These are phyloP conservation scores for Leccinum cinnamomeum DNA, from an alignment of 1,284 basidiomycete genomes.

Conservation along the genomic window DNA sequence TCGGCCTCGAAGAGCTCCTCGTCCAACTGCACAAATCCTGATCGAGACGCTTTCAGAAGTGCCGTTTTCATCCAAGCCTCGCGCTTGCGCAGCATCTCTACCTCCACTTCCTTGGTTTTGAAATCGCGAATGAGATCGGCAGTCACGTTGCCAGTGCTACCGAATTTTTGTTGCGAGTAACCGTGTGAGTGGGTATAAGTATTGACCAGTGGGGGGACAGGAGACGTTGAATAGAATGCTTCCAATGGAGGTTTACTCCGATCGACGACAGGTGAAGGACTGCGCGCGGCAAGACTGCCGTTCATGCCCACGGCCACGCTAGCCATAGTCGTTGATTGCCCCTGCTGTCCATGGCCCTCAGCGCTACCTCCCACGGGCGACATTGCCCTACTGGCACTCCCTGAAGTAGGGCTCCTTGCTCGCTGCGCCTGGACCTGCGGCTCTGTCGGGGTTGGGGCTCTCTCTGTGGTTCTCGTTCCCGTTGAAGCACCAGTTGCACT, in stretches of 20 bases:
- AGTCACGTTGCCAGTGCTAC: conserved; percentile 67
- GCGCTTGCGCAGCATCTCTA: conserved; percentile 76
- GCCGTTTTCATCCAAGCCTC: conserved; percentile 88
- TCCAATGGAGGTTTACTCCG: conserved; percentile 56
- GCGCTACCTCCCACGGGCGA: conserved; percentile 51
- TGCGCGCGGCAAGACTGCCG: conserved; percentile 50
- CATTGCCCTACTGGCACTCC: conserved; percentile 47
- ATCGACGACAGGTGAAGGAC: conserved; percentile 59
- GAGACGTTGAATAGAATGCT: conserved; percentile 55
- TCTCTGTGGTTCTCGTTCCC: conserved; percentile 44
- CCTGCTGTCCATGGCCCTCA: conserved; percentile 35
- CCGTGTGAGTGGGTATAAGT: conserved; percentile 27
- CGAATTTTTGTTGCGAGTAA: conserved; percentile 40
- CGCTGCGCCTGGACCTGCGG: conserved; percentile 43
- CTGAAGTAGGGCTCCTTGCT: conserved; percentile 60
- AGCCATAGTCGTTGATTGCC: conserved; percentile 50
- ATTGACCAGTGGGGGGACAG: conserved; percentile 45
- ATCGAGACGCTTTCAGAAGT: conserved; percentile 72
- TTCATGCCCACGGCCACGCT: conserved; percentile 53
- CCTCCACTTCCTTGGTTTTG: conserved; percentile 78
- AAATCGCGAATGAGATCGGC: conserved; percentile 77
- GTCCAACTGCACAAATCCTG: conserved; percentile 79
- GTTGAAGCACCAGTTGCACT: conserved; percentile 15
- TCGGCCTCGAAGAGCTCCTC: conserved; percentile 39
- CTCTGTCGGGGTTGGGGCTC: conserved; percentile 50